Evolutionary conservation across 345 rosid genomes (phyloP).

Genomic region (Ricinus communis): DNA sequence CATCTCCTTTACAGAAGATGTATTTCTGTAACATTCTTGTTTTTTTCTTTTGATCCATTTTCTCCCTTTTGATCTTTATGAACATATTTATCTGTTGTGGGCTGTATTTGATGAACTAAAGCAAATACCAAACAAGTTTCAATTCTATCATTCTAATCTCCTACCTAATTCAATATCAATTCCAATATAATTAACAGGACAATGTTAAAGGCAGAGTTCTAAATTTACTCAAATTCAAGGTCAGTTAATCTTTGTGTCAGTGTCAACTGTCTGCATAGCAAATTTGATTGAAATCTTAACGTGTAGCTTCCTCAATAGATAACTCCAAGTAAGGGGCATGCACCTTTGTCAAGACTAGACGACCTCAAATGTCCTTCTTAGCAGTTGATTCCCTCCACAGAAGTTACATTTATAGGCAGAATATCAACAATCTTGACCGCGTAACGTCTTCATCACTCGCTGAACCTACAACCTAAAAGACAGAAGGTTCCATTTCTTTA

Average conservation of each 20-base stretch:
- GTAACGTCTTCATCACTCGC: neutral
- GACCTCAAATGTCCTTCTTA: neutral
- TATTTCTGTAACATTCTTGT: constrained; percentile 1
- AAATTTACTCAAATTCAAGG: neutral
- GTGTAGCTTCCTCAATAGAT: neutral
- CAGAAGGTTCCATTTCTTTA: neutral
- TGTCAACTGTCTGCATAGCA: neutral
- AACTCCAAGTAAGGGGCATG: neutral
- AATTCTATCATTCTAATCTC: neutral
- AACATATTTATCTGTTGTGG: neutral
- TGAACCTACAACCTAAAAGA: neutral
- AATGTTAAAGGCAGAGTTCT: neutral
- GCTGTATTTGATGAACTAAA: neutral
- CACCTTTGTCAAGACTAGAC: neutral
- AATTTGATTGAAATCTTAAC: neutral
- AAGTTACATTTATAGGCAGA: neutral
- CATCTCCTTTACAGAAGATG: constrained; percentile 22
- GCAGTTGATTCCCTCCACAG: neutral
- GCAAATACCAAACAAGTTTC: no score
- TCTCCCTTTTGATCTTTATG: neutral
- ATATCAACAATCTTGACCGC: neutral
- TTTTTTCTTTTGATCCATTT: constrained; percentile 1
- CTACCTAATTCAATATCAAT: neutral
- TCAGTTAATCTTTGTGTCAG: neutral
- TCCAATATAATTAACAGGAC: neutral